These are phyloP conservation scores for Apiotrichum akiyoshidainum DNA, from an alignment of 1,284 basidiomycete genomes.

Conservation along the genomic window DNA sequence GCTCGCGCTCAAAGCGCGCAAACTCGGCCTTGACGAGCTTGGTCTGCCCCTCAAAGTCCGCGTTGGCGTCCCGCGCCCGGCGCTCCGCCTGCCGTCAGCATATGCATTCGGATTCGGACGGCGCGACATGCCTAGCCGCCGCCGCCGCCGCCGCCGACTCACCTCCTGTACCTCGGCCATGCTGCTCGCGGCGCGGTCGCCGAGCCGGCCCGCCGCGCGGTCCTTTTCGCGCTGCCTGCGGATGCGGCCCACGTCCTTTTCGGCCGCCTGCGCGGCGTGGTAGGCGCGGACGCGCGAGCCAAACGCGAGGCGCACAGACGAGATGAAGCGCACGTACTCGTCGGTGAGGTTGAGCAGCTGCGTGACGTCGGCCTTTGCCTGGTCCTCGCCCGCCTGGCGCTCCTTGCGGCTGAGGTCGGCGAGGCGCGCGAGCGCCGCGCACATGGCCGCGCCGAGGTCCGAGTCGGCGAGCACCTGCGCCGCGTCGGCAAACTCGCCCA, in stretches of 20 bases:
- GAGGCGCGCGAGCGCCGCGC: constrained; percentile 63
- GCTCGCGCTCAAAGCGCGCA: constrained; percentile 87
- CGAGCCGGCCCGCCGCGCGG: constrained; percentile 60
- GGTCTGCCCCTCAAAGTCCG: constrained; percentile 83
- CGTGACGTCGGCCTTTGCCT: constrained; percentile 72
- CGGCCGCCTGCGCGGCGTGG: constrained; percentile 72
- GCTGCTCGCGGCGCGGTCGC: constrained; percentile 42
- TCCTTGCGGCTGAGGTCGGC: constrained; percentile 69
- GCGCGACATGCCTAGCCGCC: no score
- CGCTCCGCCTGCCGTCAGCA: constrained; percentile 66
- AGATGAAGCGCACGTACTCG: constrained; percentile 88
- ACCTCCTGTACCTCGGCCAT: constrained; percentile 77
- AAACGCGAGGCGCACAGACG: constrained; percentile 72
- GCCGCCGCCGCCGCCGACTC: no score
- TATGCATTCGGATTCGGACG: no score
- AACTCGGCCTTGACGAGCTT: constrained; percentile 86
- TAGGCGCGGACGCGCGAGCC: constrained; percentile 78
- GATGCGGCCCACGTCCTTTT: constrained; percentile 68
- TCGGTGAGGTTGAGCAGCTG: constrained; percentile 74
- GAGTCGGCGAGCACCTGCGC: constrained; percentile 66
- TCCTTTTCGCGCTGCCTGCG: constrained; percentile 76
- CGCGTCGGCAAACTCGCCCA: constrained; percentile 68
- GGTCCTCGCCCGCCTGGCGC: constrained; percentile 65
- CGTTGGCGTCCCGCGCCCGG: constrained; percentile 70
- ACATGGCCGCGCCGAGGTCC: constrained; percentile 70